Evolutionary conservation across 768 basidiomycete genomes (phyloP).

Genomic region (Erythrobasidium yunnanense): DNA sequence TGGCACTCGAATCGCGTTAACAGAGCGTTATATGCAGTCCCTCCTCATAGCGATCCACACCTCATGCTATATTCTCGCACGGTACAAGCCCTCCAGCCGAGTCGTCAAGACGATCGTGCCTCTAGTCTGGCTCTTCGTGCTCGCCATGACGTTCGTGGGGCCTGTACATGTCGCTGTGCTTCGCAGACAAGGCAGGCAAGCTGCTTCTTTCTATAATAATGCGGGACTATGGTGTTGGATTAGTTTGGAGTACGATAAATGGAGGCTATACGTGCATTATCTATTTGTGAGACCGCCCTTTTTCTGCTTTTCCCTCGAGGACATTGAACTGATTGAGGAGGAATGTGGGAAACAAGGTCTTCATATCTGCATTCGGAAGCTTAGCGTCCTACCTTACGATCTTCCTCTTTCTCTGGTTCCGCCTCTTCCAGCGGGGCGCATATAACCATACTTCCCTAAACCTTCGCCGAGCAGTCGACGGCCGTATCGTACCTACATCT

Average conservation of each 20-base stretch:
- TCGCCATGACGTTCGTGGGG: not conserved
- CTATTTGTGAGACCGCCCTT: not conserved
- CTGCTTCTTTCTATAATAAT: not conserved
- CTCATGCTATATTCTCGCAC: not conserved
- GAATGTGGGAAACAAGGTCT: not conserved
- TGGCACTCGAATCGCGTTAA: not conserved
- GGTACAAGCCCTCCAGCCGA: slow-evolving; percentile 5
- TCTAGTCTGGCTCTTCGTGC: not conserved
- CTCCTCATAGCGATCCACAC: not conserved
- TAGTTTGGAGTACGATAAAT: not conserved
- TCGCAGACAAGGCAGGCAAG: not conserved
- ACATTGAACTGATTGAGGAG: not conserved
- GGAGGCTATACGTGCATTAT: not conserved
- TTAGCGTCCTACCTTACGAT: not conserved
- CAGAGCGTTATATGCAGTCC: not conserved
- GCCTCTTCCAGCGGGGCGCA: not conserved
- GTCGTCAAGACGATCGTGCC: not conserved
- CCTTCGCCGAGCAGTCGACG: not conserved
- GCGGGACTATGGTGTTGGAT: slow-evolving; percentile 10
- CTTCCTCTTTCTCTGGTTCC: slow-evolving; percentile 7
- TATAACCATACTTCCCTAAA: not conserved
- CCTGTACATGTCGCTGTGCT: not conserved
- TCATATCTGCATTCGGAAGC: not conserved
- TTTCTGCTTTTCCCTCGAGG: not conserved
- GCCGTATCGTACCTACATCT: not conserved